Conservation (phyloP, 108 stramenopile species). For the Schizochytrium sp. region DNA sequence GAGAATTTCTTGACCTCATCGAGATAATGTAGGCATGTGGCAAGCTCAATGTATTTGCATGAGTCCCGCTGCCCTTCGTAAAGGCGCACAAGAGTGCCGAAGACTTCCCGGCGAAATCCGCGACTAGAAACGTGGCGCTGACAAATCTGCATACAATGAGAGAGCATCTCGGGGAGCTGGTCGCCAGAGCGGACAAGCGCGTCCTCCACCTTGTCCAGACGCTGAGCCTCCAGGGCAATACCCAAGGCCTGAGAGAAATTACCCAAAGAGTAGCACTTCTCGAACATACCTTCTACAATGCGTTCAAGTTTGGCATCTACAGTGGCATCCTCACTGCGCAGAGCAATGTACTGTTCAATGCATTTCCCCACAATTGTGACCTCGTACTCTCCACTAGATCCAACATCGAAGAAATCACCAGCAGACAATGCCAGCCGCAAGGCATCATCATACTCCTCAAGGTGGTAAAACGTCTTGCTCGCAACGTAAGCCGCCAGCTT, state of each 20-base stretch:
- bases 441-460: conserved; percentile 96
- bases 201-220: conserved; percentile 80
- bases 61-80: conserved; percentile 33
- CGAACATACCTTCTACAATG: conserved; percentile 91
- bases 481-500: conserved; percentile 86
- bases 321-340: conserved; percentile 64
- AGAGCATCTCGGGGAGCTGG: conserved; percentile 6
- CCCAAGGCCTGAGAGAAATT: conserved; percentile 92
- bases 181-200: conserved; percentile 74
- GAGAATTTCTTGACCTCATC: conserved; percentile 12
- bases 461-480: conserved; percentile 92
- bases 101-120: conserved; percentile 42
- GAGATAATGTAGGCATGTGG: conserved; percentile 52
- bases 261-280: conserved; percentile 87
- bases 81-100: conserved; percentile 32
- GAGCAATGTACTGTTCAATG: conserved; percentile 83
- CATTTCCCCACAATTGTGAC: conserved; percentile 77
- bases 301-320: conserved; percentile 86
- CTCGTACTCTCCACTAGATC: conserved; percentile 69
- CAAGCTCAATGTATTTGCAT: conserved; percentile 58
- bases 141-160: conserved; percentile 53
- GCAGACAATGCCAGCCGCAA: conserved; percentile 82
- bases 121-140: conserved; percentile 48
- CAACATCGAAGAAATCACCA: conserved; percentile 74
- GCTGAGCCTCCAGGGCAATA: conserved; percentile 91